phyloP scores from a whole-genome alignment of 805 yeast genomes.

The Starmerella potacharoeniae region DNA sequence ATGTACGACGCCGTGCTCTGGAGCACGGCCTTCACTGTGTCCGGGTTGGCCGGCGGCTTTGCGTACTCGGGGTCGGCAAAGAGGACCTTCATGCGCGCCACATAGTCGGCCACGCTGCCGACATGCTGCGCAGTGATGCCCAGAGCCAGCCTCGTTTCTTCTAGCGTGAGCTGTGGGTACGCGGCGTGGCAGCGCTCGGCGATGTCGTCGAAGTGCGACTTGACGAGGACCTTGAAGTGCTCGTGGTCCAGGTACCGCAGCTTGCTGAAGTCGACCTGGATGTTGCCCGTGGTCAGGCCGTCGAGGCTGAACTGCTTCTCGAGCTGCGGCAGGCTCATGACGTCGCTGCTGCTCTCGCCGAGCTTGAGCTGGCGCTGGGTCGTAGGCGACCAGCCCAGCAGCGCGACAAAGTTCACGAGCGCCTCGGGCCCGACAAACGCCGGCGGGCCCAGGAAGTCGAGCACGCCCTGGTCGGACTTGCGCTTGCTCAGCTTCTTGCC shows the following conservation, averaged over 20 bases:
- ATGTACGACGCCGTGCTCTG: not conserved
- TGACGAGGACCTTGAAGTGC: slow-evolving; percentile 29
- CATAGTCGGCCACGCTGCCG: slow-evolving; percentile 43
- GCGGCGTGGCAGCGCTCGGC: slow-evolving; percentile 14
- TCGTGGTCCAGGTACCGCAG: slow-evolving; percentile 65
- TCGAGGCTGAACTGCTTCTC: slow-evolving; percentile 48
- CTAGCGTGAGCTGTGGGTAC: slow-evolving; percentile 21
- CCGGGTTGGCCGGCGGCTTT: slow-evolving; percentile 6
- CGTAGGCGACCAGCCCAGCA: slow-evolving; percentile 92
- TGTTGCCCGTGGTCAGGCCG: slow-evolving; percentile 82
- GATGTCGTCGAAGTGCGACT: slow-evolving; percentile 3
- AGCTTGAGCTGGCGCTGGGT: slow-evolving; percentile 30
- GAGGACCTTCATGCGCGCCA: slow-evolving; percentile 29
- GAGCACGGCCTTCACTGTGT: not conserved
- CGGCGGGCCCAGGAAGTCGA: slow-evolving; percentile 34
- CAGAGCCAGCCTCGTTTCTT: slow-evolving; percentile 35
- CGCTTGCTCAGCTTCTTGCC: slow-evolving; percentile 68
- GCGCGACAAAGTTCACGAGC: slow-evolving; percentile 68
- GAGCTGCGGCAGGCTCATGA: slow-evolving; percentile 35
- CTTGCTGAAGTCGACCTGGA: slow-evolving; percentile 75
- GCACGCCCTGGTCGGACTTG: slow-evolving; percentile 66
- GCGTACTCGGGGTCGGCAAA: slow-evolving; percentile 9
- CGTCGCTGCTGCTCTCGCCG: slow-evolving; percentile 23
- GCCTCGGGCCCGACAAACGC: slow-evolving; percentile 67
- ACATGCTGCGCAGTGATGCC: slow-evolving; percentile 39